Conservation (phyloP, 305 asterid species). For the Fraxinus paxiana region DNA sequence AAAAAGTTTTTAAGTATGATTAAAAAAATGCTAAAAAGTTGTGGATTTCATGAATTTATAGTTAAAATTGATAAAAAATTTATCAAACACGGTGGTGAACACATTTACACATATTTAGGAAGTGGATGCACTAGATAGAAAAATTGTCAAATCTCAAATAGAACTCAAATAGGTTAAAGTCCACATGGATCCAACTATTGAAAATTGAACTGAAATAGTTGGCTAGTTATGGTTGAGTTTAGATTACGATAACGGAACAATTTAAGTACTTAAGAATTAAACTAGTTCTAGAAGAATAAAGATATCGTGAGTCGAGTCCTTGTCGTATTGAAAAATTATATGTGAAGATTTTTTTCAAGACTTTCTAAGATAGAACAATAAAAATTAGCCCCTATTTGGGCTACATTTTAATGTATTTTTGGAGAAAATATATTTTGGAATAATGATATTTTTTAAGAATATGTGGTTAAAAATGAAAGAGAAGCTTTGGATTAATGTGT, state of each 20-base stretch:
- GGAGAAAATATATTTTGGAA: no score
- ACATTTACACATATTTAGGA: background rate
- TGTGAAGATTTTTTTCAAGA: background rate
- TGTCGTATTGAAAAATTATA: background rate
- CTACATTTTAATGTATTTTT: background rate
- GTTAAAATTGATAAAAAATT: background rate
- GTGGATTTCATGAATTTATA: background rate
- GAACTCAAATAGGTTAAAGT: background rate
- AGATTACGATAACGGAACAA: background rate
- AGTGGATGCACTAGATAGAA: background rate
- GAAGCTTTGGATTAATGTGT: background rate
- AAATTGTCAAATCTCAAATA: background rate
- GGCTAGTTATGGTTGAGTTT: background rate
- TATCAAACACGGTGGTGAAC: background rate
- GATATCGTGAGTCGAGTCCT: background rate
- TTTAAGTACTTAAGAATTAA: background rate
- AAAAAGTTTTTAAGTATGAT: background rate
- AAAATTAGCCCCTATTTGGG: background rate
- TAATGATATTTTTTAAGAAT: no score
- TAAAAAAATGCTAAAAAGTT: background rate
- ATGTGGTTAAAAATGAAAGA: background rate
- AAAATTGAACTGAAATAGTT: background rate
- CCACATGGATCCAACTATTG: background rate
- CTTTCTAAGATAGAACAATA: background rate
- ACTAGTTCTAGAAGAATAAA: background rate